Base-by-base conservation (phyloP, 768 basidiomycete species). In the Lepiota venenata region DNA sequence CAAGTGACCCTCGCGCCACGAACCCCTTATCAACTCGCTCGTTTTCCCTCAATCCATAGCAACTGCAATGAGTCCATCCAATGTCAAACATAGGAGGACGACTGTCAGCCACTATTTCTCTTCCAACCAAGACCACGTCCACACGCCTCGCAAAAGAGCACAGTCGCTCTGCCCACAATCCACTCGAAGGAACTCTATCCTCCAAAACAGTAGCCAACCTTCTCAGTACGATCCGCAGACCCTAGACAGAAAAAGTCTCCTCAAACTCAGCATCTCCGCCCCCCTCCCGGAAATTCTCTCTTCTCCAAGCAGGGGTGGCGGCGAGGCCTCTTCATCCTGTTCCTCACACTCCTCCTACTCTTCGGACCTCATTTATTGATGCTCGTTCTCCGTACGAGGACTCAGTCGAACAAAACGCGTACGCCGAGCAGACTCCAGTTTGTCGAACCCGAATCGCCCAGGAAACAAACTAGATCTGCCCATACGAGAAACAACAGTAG, bases 191-290 rank as follows among this genome's bases (percentile, higher is more conserved):
- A 42, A 48, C 18, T 48, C 53, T 18, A 55, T 55, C 16, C 47
- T 48, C 29, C 38, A 41, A 18, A 47, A 18, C 22, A 21, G 36
- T 25, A 35, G 1, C 46, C 25, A 9, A 5, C 5, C 25, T 35
- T 9, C 25, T 14, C 6, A 9, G 32, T 32, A 41, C 32, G 41
- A 52, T 10, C n/a, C 40, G 16, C 39, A 6, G 35, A 46, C 43
- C 12, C 10, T 37, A 25, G 45, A 47, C 12, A 45, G 35, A 12
- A 54, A 44, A 14, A 47, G 45, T 16, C 29, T 45, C 35, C 51
- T 54, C 36, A 54, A 54, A 18, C 25, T 48, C 10, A 42, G 36
- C 36, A 55, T 48, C 47, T 55, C 53, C 39, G 53, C 40, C 4
- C 53, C 53, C n/a, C 39, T 48, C 7, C 39, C 47, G 12, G 32